Conservation (phyloP, 257 asterid species). For the Rhazya stricta region DNA sequence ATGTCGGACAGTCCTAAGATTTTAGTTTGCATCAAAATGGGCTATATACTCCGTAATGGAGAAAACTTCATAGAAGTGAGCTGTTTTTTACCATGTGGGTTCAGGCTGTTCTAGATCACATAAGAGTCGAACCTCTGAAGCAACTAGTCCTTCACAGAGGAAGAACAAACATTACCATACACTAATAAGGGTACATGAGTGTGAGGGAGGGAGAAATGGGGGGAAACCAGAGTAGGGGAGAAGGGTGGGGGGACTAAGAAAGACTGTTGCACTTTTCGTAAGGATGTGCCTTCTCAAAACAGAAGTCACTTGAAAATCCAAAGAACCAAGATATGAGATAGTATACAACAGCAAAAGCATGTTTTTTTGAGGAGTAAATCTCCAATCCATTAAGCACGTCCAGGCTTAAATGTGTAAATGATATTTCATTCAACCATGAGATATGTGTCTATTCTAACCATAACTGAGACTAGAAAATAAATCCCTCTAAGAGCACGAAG, state of each 20-base stretch:
- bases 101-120: slow-evolving; percentile 96
- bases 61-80: slow-evolving; percentile 1
- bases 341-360: neutral
- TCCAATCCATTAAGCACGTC: neutral
- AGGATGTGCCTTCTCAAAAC: neutral
- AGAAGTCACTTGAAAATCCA: neutral
- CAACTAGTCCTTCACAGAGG: slow-evolving; percentile 53
- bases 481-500: neutral
- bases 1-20: slow-evolving; percentile 79
- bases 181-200: neutral
- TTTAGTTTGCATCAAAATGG: slow-evolving; percentile 1
- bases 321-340: neutral
- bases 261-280: neutral
- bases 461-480: neutral
- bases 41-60: slow-evolving; percentile 4
- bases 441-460: neutral
- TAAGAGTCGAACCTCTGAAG: slow-evolving; percentile 79
- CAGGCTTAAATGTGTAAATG: neutral
- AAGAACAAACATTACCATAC: slow-evolving; percentile 1
- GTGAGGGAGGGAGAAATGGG: neutral
- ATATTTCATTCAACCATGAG: neutral
- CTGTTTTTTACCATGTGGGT: slow-evolving; percentile 70
- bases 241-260: neutral
- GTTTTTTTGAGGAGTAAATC: neutral
- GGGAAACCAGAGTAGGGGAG: neutral